phyloP scores from a whole-genome alignment of 768 basidiomycete genomes.

The Cystobasidium ongulense region DNA sequence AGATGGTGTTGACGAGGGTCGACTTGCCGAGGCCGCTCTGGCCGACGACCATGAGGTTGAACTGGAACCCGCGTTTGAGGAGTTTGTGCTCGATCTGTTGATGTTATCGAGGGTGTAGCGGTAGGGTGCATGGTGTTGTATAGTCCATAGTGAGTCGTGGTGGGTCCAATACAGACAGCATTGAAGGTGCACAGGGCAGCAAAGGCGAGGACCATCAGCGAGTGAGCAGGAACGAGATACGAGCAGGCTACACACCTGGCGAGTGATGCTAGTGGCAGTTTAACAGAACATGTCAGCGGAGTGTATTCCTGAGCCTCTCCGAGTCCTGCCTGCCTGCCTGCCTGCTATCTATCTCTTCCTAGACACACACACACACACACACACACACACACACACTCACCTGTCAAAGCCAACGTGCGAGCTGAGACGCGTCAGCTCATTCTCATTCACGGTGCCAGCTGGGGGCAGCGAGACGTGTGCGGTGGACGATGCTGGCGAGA shows the following conservation, averaged over 20 bases:
- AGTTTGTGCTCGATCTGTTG: constrained; percentile 99
- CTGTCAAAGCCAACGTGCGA: constrained; percentile 13
- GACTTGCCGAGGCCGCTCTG: constrained; percentile 98
- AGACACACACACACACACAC: no score
- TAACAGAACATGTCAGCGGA: no score
- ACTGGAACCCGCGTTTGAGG: constrained; percentile 93
- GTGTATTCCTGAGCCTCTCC: no score
- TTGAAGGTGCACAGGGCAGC: not conserved
- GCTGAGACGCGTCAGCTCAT: not conserved
- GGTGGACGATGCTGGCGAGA: not conserved
- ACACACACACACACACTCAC: not conserved
- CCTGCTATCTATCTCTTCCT: no score
- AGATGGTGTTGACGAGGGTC: constrained; percentile 97
- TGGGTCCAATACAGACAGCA: no score
- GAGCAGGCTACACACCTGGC: not conserved
- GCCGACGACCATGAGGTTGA: constrained; percentile 94
- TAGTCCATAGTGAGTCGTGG: no score
- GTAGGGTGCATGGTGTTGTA: not conserved
- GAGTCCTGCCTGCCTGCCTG: no score
- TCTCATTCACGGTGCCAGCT: not conserved
- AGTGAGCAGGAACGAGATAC: not conserved
- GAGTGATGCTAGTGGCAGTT: constrained; percentile 23
- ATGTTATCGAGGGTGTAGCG: constrained; percentile 47
- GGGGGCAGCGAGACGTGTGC: not conserved
- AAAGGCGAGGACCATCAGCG: not conserved